Percentiles rank a stretch among this genome's conserved stretches.
Conservation (phyloP, 225 moss, liverwort and hornwort genomes). For the Polytrichum formosum region DNA sequence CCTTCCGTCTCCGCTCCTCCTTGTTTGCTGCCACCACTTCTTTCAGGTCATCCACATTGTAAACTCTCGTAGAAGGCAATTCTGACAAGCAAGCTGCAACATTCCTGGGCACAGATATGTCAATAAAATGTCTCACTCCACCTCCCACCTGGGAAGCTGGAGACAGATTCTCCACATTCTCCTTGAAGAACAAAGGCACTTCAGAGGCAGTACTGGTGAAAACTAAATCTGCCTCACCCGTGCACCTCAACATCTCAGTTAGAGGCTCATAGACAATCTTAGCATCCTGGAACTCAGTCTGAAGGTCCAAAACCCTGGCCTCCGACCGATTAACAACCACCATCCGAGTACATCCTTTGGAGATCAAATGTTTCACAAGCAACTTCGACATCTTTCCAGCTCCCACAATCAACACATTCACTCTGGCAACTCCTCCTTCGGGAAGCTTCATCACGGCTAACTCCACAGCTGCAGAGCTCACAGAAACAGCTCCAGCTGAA, state of each 20-base stretch:
- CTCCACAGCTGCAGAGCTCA: slow-evolving; percentile 95
- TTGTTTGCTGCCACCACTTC: slow-evolving; percentile 94
- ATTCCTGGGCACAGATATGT: slow-evolving; percentile 85
- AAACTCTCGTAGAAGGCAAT: slow-evolving; percentile 62
- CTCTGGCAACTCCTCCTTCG: slow-evolving; percentile 42
- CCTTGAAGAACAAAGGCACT: slow-evolving; percentile 65
- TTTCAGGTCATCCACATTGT: slow-evolving; percentile 88
- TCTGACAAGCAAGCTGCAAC: slow-evolving; percentile 72
- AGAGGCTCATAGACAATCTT: slow-evolving; percentile 56
- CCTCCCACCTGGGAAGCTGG: slow-evolving; percentile 45
- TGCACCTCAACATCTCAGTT: slow-evolving; percentile 66
- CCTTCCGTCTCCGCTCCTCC: slow-evolving; percentile 78
- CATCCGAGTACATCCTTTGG: slow-evolving; percentile 76
- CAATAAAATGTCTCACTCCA: slow-evolving; percentile 77
- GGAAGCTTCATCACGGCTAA: slow-evolving; percentile 88
- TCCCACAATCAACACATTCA: slow-evolving; percentile 75
- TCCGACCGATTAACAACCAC: slow-evolving; percentile 79
- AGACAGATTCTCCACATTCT: slow-evolving; percentile 52
- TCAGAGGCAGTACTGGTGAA: slow-evolving; percentile 89
- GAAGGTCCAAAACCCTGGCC: slow-evolving; percentile 62
- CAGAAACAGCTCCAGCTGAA: slow-evolving; percentile 82
- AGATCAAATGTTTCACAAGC: slow-evolving; percentile 84
- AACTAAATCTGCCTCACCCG: slow-evolving; percentile 70
- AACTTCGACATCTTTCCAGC: slow-evolving; percentile 95
- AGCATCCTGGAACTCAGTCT: slow-evolving; percentile 59